These are phyloP conservation scores for Microthyrium microscopicum DNA, from an alignment of 2,329 filamentous ascomycete genomes.

Conservation along the genomic window DNA sequence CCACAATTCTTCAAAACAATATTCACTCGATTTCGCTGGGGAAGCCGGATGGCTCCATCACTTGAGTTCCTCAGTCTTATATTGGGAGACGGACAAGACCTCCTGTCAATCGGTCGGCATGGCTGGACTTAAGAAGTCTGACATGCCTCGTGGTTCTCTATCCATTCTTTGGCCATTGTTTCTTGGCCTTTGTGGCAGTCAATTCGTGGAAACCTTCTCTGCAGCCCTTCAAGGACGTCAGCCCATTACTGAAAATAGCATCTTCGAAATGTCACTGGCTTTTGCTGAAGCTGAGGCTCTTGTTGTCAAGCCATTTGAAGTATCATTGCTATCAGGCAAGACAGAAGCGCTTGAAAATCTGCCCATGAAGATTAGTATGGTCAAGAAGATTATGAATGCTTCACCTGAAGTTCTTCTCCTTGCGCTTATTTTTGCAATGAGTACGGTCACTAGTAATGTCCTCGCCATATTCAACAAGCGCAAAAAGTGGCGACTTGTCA, in stretches of 20 bases:
- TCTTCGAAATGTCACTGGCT: conserved; percentile 89
- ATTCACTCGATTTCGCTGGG: conserved; percentile 32
- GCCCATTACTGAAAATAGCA: conserved; percentile 77
- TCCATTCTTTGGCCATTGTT: conserved; percentile 62
- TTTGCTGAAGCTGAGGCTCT: conserved; percentile 91
- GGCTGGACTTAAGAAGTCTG: conserved; percentile 37
- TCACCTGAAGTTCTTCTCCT: conserved; percentile 78
- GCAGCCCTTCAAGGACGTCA: conserved; percentile 75
- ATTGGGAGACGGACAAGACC: conserved; percentile 55
- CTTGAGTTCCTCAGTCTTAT: conserved; percentile 53
- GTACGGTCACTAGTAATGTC: conserved; percentile 70
- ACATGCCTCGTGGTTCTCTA: conserved; percentile 47
- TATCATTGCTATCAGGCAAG: conserved; percentile 43
- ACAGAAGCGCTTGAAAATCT: conserved; percentile 14
- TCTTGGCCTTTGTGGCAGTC: conserved; percentile 50
- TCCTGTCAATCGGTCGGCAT: conserved; percentile 65
- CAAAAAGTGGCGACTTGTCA: conserved; percentile 62
- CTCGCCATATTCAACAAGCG: conserved; percentile 70
- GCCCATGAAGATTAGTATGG: conserved; percentile 33
- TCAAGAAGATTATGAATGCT: conserved; percentile 61
- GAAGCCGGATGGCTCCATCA: conserved; percentile 54
- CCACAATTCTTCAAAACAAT: conserved; percentile 23
- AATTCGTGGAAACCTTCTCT: conserved; percentile 76
- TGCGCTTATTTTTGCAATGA: conserved; percentile 74
- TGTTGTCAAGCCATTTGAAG: conserved; percentile 61